Conservation (phyloP, 768 basidiomycete species). For the Tephrocybe sp. region DNA sequence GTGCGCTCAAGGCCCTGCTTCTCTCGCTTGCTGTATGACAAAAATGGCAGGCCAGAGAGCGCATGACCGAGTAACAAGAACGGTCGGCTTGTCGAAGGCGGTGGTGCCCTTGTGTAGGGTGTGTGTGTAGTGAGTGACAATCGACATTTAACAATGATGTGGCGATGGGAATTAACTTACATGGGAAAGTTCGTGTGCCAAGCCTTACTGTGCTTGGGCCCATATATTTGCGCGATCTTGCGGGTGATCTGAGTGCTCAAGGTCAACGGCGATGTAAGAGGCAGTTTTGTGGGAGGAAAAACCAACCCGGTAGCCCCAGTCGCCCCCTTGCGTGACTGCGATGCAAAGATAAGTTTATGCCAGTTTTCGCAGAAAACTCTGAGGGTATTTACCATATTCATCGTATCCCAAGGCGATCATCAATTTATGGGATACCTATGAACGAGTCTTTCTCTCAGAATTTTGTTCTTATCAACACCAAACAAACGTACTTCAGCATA, state of each 20-base stretch:
- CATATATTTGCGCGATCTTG: constrained; percentile 27
- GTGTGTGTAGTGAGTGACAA: constrained; percentile 1
- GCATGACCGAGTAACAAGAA: constrained; percentile 25
- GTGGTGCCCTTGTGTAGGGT: constrained; percentile 14
- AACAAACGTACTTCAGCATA: constrained; percentile 48
- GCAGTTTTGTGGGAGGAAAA: too few relatives aligned
- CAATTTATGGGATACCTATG: constrained; percentile 43
- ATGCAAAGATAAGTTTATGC: not conserved
- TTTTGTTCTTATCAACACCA: constrained; percentile 11
- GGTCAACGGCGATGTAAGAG: not conserved
- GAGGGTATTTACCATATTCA: constrained; percentile 35
- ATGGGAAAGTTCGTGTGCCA: constrained; percentile 48
- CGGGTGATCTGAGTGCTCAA: constrained; percentile 21
- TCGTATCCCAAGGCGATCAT: constrained; percentile 49
- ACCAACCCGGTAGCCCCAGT: constrained; percentile 41
- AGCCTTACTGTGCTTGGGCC: constrained; percentile 43
- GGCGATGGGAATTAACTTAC: constrained; percentile 21
- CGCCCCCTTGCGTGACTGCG: constrained; percentile 48
- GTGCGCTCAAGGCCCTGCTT: constrained; percentile 31
- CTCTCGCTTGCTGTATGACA: constrained; percentile 28
- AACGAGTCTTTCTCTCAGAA: constrained; percentile 17
- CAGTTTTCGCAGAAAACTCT: not conserved
- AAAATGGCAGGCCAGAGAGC: constrained; percentile 19
- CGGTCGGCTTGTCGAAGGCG: constrained; percentile 24
- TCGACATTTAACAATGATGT: too few relatives aligned